A percentile compares a stretch with the other conserved stretches of the same genome.
These are phyloP conservation scores for Oryza rufipogon DNA, from an alignment of 176 grass and related monocot genomes.

Conservation along the genomic window DNA sequence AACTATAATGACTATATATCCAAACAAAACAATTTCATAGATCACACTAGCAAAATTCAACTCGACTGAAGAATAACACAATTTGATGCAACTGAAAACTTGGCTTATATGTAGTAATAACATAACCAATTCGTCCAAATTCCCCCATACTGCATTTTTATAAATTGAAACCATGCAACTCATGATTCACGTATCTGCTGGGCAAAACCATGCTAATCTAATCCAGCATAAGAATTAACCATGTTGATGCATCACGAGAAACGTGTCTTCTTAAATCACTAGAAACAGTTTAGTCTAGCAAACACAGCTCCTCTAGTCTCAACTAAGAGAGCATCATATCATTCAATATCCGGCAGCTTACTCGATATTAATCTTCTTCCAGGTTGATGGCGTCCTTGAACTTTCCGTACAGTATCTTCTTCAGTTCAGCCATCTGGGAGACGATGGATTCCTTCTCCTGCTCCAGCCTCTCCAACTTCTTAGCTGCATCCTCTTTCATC, in stretches of 20 bases:
- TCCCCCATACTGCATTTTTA: neutral
- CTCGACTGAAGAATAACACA: too few relatives aligned
- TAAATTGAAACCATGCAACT: neutral
- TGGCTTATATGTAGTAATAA: too few relatives aligned
- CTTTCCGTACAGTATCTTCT: conserved; percentile 93
- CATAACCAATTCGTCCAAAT: neutral
- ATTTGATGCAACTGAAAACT: too few relatives aligned
- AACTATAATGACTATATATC: too few relatives aligned
- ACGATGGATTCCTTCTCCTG: conserved; percentile 86
- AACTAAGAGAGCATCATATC: neutral
- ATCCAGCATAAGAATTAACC: neutral
- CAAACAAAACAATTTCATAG: too few relatives aligned
- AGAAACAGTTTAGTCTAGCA: neutral
- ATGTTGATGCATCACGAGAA: neutral
- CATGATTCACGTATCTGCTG: neutral
- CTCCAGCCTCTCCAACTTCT: conserved; percentile 73
- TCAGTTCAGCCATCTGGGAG: conserved; percentile 81
- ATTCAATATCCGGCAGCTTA: neutral
- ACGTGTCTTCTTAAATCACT: neutral
- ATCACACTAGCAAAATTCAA: too few relatives aligned
- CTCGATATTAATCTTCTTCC: conserved; percentile 74
- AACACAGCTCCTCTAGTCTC: neutral
- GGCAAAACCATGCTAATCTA: neutral
- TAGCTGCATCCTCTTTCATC: conserved; percentile 89
- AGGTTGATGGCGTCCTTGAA: conserved; percentile 97